Base-by-base conservation (phyloP, 2,329 filamentous ascomycete genomes). In the Verticillium isaacii region DNA sequence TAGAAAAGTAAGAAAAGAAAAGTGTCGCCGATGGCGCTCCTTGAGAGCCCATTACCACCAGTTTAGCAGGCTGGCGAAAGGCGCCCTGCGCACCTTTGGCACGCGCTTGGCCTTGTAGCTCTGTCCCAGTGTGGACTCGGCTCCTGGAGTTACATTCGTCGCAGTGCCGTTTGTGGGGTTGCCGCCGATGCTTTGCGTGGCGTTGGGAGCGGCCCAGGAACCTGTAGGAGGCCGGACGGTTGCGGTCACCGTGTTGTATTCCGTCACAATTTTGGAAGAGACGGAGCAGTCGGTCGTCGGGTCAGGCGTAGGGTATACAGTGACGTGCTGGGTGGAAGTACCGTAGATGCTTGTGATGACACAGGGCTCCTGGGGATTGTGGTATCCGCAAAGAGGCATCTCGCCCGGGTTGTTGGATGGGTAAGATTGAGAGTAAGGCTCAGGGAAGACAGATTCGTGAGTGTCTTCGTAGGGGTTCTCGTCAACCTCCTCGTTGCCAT, bases 181-280 rank as follows among this genome's bases (percentile, higher is more conserved):
- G 32, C 2, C 12, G 11, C 5, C 4, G 5, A 12, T 17, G 32
- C 32, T 57, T 17, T 32, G 29, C 6, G n/a, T 36, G 12, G 55
- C 55, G 32, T 36, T 57, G 7, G 32, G 17, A 17, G 34, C 32
- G 12, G 29, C n/a, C 32, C 45, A 36, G n/a, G 23, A 29, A 6
- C 37, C 23, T 12, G 19, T 34, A 14, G 37, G 6, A 4, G 25
- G 25, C 14, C 25, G 61, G 34, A 73, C 66, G 6, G 74, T 76
- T 61, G 72, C 68, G 17, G 69, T 62, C n/a, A 77, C 66, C 1
- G 74, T 77, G 67, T 75, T 77, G 65, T 73, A 77, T 37, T 72
- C 66, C 15, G 74, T 76, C 12, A 69, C 64, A 29, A 74, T 68
- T 52, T 69, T 72, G 32, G 73, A 74, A 5, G 69, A 71, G 25